Evolutionary conservation across 345 rosid genomes (phyloP), one percentile per base, ranked within the genome.

Genomic region (Gossypioides kirkii): DNA sequence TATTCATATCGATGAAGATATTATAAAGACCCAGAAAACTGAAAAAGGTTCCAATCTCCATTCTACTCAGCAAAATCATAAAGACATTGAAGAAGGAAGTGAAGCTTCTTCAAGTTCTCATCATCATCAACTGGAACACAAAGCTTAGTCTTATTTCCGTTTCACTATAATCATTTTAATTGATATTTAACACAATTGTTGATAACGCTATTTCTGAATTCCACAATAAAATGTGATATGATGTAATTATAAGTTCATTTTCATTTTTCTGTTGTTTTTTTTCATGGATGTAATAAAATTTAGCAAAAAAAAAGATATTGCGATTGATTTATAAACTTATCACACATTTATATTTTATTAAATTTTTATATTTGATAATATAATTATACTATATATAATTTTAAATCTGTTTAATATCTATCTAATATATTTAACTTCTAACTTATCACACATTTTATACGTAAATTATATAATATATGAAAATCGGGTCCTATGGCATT

Each of bases 1-100:
- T 76, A 61, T 81, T 45, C 87, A 77, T 41, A 77, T 86, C 49
- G 80, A 82, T 62, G 91, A 84, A 61, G 61, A 53, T n/a, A 74
- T 81, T 49, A 79, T 53, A 45, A 83, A 82, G 77, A 78, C 81
- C 0, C 87, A 84, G 43, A 80, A 76, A 6, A 60, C 64, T 18
- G 80, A 75, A 10, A 26, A 69, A 41, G 80, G 76, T 5, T 22
- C 74, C 43, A 78, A 69, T 36, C 66, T 32, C 41, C 53, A 46
- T 49, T 54, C 71, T 38, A 10, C 53, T 9, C 77, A 61, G 62
- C 13, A 8, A 18, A 54, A 42, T 2, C 20, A 60, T 38, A 72
- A 71, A 38, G 47, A 61, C 3, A 38, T 76, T 36, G 74, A 55
- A n/a, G 66, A 16, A 46, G 67, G 42, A 64, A 53, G 8, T 58